phyloP scores from a whole-genome alignment of 768 basidiomycete species.

The Hypholoma fasciculare region DNA sequence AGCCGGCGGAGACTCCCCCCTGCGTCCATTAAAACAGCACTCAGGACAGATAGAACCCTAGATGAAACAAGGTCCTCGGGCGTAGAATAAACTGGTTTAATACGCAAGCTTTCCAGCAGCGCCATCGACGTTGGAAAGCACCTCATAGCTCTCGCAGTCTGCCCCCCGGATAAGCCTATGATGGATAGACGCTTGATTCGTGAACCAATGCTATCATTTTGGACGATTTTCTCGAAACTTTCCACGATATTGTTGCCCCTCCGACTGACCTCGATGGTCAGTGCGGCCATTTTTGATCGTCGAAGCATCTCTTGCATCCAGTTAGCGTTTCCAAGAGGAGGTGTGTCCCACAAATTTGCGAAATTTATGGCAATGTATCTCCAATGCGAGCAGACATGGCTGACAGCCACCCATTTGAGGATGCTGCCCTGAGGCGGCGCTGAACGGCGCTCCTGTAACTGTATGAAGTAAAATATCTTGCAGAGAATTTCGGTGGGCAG shows the following conservation, averaged over 20 bases:
- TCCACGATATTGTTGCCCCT: too few relatives aligned
- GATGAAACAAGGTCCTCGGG: not conserved
- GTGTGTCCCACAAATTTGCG: not conserved
- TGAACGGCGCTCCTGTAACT: not conserved
- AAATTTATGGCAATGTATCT: not conserved
- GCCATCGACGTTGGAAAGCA: not conserved
- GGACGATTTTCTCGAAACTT: not conserved
- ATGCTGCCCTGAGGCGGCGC: too few relatives aligned
- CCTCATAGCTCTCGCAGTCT: not conserved
- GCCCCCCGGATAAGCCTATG: not conserved
- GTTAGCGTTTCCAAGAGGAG: not conserved
- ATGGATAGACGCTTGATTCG: not conserved
- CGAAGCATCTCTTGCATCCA: not conserved
- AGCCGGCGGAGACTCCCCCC: not conserved
- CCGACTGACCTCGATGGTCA: not conserved
- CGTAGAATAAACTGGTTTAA: not conserved
- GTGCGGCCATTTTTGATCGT: not conserved
- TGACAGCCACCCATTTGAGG: not conserved
- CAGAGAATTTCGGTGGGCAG: conserved; percentile 45
- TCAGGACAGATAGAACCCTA: too few relatives aligned
- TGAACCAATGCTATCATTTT: not conserved
- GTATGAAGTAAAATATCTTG: conserved; percentile 29
- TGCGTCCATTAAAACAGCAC: not conserved
- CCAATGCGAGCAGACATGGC: not conserved
- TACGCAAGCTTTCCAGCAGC: not conserved